Evolutionary conservation across 495 filamentous ascomycete genomes (phyloP).

Genomic region (Penicillium antarcticum): DNA sequence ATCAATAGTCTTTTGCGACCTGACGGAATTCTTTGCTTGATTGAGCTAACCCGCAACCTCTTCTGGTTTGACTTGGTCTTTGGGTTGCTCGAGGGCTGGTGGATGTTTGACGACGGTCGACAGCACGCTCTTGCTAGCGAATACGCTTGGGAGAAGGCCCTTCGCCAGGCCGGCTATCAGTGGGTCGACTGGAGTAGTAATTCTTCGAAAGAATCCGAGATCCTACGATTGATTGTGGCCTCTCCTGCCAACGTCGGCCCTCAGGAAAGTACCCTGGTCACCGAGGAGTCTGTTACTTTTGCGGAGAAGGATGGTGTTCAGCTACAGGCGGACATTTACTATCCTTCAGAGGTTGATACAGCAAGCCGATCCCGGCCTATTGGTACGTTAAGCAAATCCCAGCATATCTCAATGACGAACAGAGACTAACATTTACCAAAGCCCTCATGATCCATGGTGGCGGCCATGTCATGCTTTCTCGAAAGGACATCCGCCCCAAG

Average conservation of each 20-base stretch:
- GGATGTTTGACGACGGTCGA: constrained; percentile 29
- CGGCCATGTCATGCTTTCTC: constrained; percentile 43
- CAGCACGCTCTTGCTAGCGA: constrained; percentile 15
- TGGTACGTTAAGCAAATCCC: neutral
- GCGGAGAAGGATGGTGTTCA: neutral
- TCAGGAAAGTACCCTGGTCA: neutral
- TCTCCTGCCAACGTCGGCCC: neutral
- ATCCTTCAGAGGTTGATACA: neutral
- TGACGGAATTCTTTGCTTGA: constrained; percentile 33
- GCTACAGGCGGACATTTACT: neutral
- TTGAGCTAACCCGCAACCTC: constrained; percentile 40
- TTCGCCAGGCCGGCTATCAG: neutral
- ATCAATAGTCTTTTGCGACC: constrained; percentile 29
- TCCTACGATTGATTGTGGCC: neutral
- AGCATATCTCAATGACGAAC: neutral
- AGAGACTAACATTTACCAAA: neutral
- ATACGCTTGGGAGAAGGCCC: neutral
- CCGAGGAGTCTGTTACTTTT: neutral
- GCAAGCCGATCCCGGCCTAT: neutral
- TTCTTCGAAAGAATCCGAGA: neutral
- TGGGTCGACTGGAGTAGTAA: neutral
- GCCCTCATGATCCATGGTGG: constrained; percentile 47
- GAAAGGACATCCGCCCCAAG: constrained; percentile 37
- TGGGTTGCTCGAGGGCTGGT: constrained; percentile 38
- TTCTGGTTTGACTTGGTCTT: constrained; percentile 31